Conservation (phyloP, 257 asterid genomes). For the Rubia yunnanensis region DNA sequence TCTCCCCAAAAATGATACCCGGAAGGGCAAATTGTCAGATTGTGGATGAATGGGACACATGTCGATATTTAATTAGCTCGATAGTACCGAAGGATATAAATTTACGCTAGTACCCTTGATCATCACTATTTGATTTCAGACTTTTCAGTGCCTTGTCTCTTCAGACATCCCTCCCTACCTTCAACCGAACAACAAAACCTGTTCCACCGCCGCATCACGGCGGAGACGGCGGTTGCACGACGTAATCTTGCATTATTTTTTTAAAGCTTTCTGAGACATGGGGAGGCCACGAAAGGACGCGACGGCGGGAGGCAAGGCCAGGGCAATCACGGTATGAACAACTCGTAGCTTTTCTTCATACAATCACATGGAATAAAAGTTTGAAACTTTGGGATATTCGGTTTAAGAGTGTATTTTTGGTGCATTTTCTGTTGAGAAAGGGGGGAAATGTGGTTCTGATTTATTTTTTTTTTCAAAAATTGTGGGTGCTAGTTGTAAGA, state of each 20-base stretch:
- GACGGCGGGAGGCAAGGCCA: neutral
- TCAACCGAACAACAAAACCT: neutral
- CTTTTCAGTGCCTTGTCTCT: neutral
- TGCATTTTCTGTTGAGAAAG: neutral
- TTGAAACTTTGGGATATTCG: neutral
- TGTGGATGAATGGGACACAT: neutral
- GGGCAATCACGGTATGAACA: neutral
- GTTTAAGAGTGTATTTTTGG: neutral
- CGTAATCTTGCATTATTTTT: too few relatives aligned
- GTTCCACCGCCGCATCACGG: neutral
- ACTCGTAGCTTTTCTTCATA: neutral
- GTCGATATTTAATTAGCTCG: neutral
- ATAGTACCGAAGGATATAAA: neutral
- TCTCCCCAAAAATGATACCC: neutral
- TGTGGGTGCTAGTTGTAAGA: neutral
- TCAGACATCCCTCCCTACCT: neutral
- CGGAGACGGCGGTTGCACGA: neutral
- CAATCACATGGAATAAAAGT: neutral
- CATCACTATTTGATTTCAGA: neutral
- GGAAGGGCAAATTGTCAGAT: neutral
- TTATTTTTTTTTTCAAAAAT: too few relatives aligned
- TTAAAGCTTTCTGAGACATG: conserved; percentile 4
- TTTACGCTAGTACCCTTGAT: neutral
- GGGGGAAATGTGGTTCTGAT: too few relatives aligned
- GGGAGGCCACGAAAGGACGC: neutral